Evolutionary conservation across 495 filamentous ascomycete genomes (phyloP), one percentile per base, ranked within the genome.

Genomic region (Penicillium silybi): DNA sequence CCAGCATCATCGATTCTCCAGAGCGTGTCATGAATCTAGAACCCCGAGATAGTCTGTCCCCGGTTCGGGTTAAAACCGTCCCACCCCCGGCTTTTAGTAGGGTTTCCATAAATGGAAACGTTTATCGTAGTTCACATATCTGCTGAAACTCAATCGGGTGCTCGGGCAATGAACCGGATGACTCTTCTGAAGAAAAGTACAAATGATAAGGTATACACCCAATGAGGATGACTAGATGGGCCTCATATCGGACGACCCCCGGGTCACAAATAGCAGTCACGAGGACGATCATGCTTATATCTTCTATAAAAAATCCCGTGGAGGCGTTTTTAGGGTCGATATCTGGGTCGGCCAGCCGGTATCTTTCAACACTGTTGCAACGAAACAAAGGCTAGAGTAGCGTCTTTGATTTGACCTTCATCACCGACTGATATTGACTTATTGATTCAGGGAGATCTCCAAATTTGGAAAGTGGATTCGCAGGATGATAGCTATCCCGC

Each of bases 61-160:
- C 51, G 51, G 51, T 40, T 53, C 51, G 51, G 44, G 37, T 39
- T 9, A 13, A 29, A 44, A 10, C 51, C 44, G 51, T 53, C 7
- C 44, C 51, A 42, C 51, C 34, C 51, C 44, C 29, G 40, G 19
- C 29, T 20, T 49, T 48, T n/a, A n/a, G 6, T 54, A 23, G 20
- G 42, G 18, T 26, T 48, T 6, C 51, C 44, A 37, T 38, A 45
- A 52, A 16, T 37, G 39, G 38, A 23, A 43, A 38, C 32, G 13
- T 27, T 41, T 27, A 26, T 43, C 39, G 34, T 34, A 43, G n/a
- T 37, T 48, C 29, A 39, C 20, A 18, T 7, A 35, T 18, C 6
- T 48, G 45, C 23, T 19, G 45, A n/a, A n/a, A 10, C 15, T 25
- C 11, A 40, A n/a, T n/a, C 32, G 19, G 32, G 39, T 39, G 6